phyloP scores from a whole-genome alignment of 257 asterid genomes.

The Solanum pennellii region DNA sequence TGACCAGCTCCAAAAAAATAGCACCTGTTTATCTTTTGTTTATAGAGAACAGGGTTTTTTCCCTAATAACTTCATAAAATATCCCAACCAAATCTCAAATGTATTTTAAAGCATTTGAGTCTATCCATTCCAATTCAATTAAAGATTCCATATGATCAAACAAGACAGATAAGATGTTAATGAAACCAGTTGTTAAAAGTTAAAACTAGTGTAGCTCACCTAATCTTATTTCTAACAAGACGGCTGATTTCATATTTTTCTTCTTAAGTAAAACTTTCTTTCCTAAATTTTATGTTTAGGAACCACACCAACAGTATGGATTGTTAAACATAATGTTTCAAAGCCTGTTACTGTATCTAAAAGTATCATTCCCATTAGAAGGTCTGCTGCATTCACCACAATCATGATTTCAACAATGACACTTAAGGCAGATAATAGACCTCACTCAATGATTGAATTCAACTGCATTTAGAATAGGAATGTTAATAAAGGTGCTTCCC shows the following conservation, averaged over 20 bases:
- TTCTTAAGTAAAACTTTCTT: background rate
- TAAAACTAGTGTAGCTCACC: background rate
- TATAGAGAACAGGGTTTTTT: background rate
- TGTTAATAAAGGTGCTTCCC: background rate
- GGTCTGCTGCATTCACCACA: background rate
- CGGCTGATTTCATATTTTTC: background rate
- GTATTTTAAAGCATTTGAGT: background rate
- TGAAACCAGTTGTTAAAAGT: background rate
- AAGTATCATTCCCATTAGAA: background rate
- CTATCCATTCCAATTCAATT: background rate
- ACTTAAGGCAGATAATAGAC: background rate
- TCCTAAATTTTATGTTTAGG: background rate
- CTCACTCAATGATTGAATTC: background rate
- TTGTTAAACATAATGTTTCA: background rate
- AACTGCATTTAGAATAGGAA: background rate
- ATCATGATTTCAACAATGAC: background rate
- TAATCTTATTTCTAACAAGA: background rate
- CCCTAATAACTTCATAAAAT: background rate
- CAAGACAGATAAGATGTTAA: background rate
- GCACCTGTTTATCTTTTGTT: background rate
- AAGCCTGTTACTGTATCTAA: background rate
- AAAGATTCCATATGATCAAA: background rate
- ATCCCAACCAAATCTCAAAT: background rate
- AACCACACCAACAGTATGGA: background rate
- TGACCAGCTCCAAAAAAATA: background rate